These are phyloP conservation scores for Salix udensis DNA, from an alignment of 345 rosid species.

Conservation along the genomic window DNA sequence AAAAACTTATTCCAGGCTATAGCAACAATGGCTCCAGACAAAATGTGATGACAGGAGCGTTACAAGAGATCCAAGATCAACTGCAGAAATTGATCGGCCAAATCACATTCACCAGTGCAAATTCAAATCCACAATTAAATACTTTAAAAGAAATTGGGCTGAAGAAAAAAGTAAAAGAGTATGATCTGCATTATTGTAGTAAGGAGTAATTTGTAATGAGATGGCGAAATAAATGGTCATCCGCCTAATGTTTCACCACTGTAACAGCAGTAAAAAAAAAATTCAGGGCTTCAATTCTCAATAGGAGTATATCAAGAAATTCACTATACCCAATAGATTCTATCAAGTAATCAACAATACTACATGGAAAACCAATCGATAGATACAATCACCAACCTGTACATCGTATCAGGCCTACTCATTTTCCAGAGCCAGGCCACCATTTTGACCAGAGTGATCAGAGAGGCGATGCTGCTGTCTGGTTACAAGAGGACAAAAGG, in stretches of 20 bases:
- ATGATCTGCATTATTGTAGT: background rate
- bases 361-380: background rate
- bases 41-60: background rate
- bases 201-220: background rate
- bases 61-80: background rate
- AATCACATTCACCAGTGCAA: background rate
- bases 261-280: background rate
- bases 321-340: background rate
- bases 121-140: background rate
- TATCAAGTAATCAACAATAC: background rate
- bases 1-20: background rate
- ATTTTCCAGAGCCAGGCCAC: background rate
- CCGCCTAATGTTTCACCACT: background rate
- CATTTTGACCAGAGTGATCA: background rate
- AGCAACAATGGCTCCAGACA: background rate
- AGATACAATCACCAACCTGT: background rate
- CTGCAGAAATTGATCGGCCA: background rate
- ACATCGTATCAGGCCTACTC: background rate
- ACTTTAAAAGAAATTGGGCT: background rate
- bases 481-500: background rate
- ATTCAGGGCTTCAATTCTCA: conserved; percentile 1
- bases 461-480: background rate
- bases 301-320: background rate
- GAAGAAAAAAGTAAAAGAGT: background rate
- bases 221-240: background rate